Evolutionary conservation across 768 basidiomycete genomes (phyloP), one percentile per base, ranked within the genome.

Genomic region (Lactarius indigo): DNA sequence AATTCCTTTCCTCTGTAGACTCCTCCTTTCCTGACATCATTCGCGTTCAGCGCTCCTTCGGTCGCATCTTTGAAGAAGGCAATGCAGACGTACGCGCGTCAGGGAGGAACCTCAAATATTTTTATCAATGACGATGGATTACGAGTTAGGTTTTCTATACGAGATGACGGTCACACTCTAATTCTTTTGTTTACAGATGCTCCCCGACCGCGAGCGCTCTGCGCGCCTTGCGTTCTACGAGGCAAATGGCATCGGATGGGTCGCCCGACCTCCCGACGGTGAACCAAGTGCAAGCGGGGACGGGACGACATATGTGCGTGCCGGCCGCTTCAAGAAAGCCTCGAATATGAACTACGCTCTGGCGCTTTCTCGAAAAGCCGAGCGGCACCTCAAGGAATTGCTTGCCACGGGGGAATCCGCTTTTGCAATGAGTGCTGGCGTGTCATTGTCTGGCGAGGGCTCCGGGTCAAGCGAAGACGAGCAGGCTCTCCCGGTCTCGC

Each of bases 51-150:
- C 72, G 74, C 82, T 0, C 82, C 81, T 28, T 83, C 82, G 0
- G 80, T 84, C 64, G 79, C 83, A 39, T 85, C 84, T 3, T 72
- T 87, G 61, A 87, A 87, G 71, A 80, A 79, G 74, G 84, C 85
- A 8, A 85, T 87, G 79, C 83, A 84, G 70, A 86, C 85, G 15
- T 86, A 87, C 69, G 87, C 87, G 35, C 80, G 85, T 5, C 86
- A 87, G 70, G 87, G 86, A n/a, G 87, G 87, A 2, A 81, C 82
- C 0, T 83, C 82, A 60, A 79, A 79, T 20, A 85, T 87, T 69
- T 78, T 87, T 67, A 77, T 87, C 58, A 87, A 85, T 66, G 87
- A 88, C 64, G 87, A 88, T 69, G 87, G 87, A 68, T 74, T 87
- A 68, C 84, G 85, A 57, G 75, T 84, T 33, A 30, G 63, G 59